These are phyloP conservation scores for Moniliella sp. DNA, from an alignment of 1,284 basidiomycete species.

Conservation along the genomic window DNA sequence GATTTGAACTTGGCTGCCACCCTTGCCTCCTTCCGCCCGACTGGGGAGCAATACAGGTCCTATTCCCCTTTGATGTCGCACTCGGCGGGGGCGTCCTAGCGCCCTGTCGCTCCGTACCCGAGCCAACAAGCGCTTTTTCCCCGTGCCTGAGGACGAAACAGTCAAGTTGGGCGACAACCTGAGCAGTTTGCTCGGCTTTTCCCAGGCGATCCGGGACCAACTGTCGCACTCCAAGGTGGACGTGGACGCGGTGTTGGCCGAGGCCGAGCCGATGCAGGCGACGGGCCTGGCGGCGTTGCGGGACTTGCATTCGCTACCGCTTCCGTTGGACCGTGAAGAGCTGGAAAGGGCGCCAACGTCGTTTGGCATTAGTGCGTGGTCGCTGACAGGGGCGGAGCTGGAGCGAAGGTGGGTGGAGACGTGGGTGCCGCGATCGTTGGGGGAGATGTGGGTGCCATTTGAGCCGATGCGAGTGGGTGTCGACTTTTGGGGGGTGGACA, in stretches of 20 bases:
- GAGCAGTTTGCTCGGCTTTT: not conserved
- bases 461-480: slow-evolving; percentile 43
- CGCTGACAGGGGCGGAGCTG: slow-evolving; percentile 13
- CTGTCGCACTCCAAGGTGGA: not conserved
- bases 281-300: slow-evolving; percentile 2
- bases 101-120: slow-evolving; percentile 6
- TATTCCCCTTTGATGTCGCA: no score
- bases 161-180: slow-evolving; percentile 46
- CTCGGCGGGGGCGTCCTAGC: slow-evolving; percentile 1
- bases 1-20: no score
- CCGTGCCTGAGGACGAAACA: slow-evolving; percentile 54
- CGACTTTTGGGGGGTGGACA: slow-evolving; percentile 71
- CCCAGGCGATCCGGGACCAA: not conserved
- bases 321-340: slow-evolving; percentile 2
- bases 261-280: not conserved
- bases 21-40: no score
- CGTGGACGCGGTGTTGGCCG: not conserved
- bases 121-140: slow-evolving; percentile 41
- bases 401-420: slow-evolving; percentile 13
- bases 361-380: slow-evolving; percentile 16
- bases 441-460: slow-evolving; percentile 2
- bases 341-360: not conserved
- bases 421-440: slow-evolving; percentile 1
- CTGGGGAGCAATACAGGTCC: no score
- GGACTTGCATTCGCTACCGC: slow-evolving; percentile 8